Conservation (phyloP, 352 stramenopile species). For the Globisporangium splendens region DNA sequence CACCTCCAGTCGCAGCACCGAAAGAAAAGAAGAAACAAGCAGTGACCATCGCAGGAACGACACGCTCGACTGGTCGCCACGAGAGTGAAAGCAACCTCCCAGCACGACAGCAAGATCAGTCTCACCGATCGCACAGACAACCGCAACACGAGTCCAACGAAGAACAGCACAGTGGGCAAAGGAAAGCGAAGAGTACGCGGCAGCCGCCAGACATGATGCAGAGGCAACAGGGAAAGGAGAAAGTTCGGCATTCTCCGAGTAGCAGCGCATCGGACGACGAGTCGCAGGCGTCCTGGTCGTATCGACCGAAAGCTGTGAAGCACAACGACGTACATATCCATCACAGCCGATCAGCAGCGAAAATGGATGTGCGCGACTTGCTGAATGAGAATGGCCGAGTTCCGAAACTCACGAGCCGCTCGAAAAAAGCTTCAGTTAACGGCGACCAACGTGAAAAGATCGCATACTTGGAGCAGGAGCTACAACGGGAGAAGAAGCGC, state of each 20-base stretch:
- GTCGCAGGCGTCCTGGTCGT: slow-evolving; percentile 4
- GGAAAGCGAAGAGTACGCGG: neutral
- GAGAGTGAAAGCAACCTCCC: neutral
- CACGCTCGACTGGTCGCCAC: neutral
- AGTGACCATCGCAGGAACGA: neutral
- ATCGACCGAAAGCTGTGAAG: slow-evolving; percentile 7
- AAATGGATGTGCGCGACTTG: slow-evolving; percentile 16
- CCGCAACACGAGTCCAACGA: neutral
- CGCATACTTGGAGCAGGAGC: slow-evolving; percentile 32
- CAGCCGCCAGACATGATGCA: neutral
- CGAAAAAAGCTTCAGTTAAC: no score
- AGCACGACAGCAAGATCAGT: neutral
- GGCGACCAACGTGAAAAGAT: neutral
- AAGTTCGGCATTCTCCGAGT: no score
- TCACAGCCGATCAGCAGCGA: neutral
- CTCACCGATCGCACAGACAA: neutral
- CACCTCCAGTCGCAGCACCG: slow-evolving; percentile 1
- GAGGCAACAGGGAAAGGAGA: no score
- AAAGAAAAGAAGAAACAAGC: slow-evolving; percentile 6
- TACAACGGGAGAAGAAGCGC: slow-evolving; percentile 69
- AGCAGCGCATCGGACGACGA: slow-evolving; percentile 8
- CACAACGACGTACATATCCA: slow-evolving; percentile 2
- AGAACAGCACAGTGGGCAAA: neutral
- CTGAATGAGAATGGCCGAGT: slow-evolving; percentile 9
- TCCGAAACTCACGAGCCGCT: neutral